phyloP scores from a whole-genome alignment of 495 filamentous ascomycete species.

The Penicillium canariense region DNA sequence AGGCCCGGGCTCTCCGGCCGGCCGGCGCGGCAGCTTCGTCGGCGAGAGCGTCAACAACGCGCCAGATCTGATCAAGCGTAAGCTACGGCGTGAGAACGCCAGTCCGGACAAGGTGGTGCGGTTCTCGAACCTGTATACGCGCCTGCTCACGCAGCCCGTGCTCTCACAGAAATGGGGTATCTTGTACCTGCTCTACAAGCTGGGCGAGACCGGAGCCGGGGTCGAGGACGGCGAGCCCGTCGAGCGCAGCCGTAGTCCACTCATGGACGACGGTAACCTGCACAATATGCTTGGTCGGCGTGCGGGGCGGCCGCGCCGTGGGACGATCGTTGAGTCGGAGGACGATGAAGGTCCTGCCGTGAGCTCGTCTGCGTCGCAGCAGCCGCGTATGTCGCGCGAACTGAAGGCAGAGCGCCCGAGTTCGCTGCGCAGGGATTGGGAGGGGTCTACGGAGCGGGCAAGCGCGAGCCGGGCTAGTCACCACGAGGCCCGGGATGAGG shows the following conservation, averaged over 20 bases:
- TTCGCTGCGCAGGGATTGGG: constrained; percentile 27
- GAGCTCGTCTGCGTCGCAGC: constrained; percentile 47
- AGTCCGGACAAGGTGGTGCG: constrained; percentile 81
- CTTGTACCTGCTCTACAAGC: constrained; percentile 80
- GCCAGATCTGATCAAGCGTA: constrained; percentile 85
- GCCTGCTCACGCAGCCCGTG: constrained; percentile 83
- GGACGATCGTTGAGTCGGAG: constrained; percentile 28
- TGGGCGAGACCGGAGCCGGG: constrained; percentile 58
- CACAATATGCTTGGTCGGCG: constrained; percentile 38
- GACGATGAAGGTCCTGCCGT: constrained; percentile 46
- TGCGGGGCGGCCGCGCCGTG: constrained; percentile 20
- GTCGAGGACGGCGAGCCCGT: constrained; percentile 41
- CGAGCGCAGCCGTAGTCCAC: constrained; percentile 37
- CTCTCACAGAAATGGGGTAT: constrained; percentile 96
- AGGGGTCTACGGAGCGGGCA: constrained; percentile 14
- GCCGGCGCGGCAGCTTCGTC: constrained; percentile 36
- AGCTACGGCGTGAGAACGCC: constrained; percentile 68
- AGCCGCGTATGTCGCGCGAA: constrained; percentile 11
- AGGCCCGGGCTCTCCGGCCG: constrained; percentile 32
- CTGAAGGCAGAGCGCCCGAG: constrained; percentile 25
- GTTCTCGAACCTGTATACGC: constrained; percentile 85
- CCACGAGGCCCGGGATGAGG: constrained; percentile 22
- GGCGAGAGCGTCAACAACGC: constrained; percentile 77
- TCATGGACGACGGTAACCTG: constrained; percentile 37
- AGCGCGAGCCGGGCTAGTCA: constrained; percentile 19